Conservation (phyloP, 306 rosid genomes). For the Inga leiocalycina region DNA sequence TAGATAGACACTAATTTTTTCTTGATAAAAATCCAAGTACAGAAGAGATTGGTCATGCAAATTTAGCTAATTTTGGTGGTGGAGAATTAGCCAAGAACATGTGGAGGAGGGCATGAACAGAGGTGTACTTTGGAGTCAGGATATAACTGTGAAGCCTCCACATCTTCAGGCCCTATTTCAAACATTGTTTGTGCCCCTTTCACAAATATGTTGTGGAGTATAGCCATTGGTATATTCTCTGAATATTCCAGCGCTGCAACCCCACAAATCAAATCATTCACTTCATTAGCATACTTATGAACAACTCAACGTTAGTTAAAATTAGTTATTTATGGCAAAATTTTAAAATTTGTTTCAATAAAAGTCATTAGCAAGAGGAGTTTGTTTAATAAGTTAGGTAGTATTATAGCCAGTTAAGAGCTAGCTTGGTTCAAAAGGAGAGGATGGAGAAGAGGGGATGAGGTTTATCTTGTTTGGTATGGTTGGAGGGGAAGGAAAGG, state of each 20-base stretch:
- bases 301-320: neutral
- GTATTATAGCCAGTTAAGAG: neutral
- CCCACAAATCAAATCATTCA: neutral
- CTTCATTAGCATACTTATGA: too few relatives aligned
- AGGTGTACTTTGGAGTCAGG: slow-evolving; percentile 44
- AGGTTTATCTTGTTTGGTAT: too few relatives aligned
- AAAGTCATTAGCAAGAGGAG: too few relatives aligned
- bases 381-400: neutral
- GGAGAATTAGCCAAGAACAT: slow-evolving; percentile 42
- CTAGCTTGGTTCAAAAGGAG: too few relatives aligned
- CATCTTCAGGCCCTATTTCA: slow-evolving; percentile 30
- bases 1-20: too few relatives aligned
- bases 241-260: slow-evolving; percentile 8
- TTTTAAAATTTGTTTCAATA: too few relatives aligned
- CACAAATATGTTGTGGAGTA: slow-evolving; percentile 46
- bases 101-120: slow-evolving; percentile 40
- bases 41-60: slow-evolving; percentile 1
- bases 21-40: too few relatives aligned
- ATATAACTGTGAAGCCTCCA: slow-evolving; percentile 49
- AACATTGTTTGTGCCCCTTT: slow-evolving; percentile 40
- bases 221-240: slow-evolving; percentile 26
- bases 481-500: too few relatives aligned
- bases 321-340: too few relatives aligned
- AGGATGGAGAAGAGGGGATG: too few relatives aligned
- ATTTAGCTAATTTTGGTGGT: slow-evolving; percentile 28